phyloP scores from a whole-genome alignment of 2,329 filamentous ascomycete genomes.

The Ophiocordyceps camponoti-leonardi region DNA sequence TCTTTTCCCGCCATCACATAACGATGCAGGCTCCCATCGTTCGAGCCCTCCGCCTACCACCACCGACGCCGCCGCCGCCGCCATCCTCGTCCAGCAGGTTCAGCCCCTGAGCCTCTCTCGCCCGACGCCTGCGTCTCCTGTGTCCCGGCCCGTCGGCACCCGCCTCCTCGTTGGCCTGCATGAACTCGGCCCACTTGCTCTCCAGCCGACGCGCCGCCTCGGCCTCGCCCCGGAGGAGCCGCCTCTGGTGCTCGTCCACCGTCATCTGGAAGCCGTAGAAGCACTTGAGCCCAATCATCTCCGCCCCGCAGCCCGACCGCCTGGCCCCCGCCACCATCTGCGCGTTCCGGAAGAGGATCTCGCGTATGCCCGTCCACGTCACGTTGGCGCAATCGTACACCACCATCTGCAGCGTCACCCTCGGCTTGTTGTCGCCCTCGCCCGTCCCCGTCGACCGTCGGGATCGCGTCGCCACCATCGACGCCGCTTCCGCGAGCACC shows the following conservation, averaged over 20 bases:
- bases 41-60: conserved; percentile 42
- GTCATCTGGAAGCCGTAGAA: conserved; percentile 94
- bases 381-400: conserved; percentile 87
- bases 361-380: conserved; percentile 80
- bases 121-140: conserved; percentile 56
- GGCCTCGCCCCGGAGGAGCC: conserved; percentile 63
- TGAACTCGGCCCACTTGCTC: conserved; percentile 83
- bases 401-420: conserved; percentile 54
- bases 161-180: conserved; percentile 81
- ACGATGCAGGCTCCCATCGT: conserved; percentile 44
- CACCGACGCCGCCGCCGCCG: conserved; percentile 30
- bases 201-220: conserved; percentile 62
- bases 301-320: conserved; percentile 44
- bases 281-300: conserved; percentile 77
- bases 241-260: conserved; percentile 81
- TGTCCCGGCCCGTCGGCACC: conserved; percentile 48
- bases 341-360: conserved; percentile 72
- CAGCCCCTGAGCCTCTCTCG: conserved; percentile 63
- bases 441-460: conserved; percentile 20
- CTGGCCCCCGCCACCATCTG: conserved; percentile 40
- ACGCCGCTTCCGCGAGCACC: conserved; percentile 66
- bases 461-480: conserved; percentile 54
- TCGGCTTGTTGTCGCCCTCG: conserved; percentile 22
- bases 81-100: conserved; percentile 75
- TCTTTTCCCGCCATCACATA: conserved; percentile 33